These are phyloP conservation scores for Erythrobasidium yunnanense DNA, from an alignment of 768 basidiomycete genomes.

Conservation along the genomic window DNA sequence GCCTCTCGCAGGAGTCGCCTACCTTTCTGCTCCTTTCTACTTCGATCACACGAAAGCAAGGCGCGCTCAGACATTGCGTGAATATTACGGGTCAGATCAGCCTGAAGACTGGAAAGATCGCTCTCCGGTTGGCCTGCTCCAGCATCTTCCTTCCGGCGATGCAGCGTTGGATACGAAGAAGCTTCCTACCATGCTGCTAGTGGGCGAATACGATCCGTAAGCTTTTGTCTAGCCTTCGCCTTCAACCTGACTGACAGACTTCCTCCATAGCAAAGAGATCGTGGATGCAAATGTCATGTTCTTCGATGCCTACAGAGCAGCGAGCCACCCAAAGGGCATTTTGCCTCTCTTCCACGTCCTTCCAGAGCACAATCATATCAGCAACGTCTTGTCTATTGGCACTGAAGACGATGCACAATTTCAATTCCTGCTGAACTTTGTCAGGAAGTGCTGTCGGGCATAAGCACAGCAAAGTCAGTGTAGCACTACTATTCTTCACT, in stretches of 20 bases:
- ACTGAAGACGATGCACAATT: conserved; percentile 12
- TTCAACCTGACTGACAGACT: not conserved
- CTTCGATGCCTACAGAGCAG: conserved; percentile 16
- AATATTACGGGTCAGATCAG: conserved; percentile 25
- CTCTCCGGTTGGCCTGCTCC: conserved; percentile 12
- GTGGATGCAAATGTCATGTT: conserved; percentile 25
- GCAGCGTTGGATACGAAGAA: not conserved
- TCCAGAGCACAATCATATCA: conserved; percentile 21
- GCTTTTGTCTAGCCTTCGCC: not conserved
- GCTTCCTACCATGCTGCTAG: not conserved
- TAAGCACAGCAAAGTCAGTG: no score
- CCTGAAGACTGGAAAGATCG: not conserved
- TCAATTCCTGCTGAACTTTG: conserved; percentile 22
- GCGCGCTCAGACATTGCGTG: conserved; percentile 20
- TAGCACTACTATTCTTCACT: no score
- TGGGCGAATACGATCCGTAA: conserved; percentile 1
- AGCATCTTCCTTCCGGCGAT: not conserved
- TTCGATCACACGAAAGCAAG: conserved; percentile 20
- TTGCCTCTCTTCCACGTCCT: conserved; percentile 11
- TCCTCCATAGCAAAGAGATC: conserved; percentile 15
- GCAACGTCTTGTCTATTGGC: conserved; percentile 24
- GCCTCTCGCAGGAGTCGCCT: conserved; percentile 6
- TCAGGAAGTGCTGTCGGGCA: no score
- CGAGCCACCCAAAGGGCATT: not conserved
- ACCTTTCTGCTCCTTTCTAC: conserved; percentile 27